These are phyloP conservation scores for Marsdenia floribunda DNA, from an alignment of 257 asterid species.

Conservation along the genomic window DNA sequence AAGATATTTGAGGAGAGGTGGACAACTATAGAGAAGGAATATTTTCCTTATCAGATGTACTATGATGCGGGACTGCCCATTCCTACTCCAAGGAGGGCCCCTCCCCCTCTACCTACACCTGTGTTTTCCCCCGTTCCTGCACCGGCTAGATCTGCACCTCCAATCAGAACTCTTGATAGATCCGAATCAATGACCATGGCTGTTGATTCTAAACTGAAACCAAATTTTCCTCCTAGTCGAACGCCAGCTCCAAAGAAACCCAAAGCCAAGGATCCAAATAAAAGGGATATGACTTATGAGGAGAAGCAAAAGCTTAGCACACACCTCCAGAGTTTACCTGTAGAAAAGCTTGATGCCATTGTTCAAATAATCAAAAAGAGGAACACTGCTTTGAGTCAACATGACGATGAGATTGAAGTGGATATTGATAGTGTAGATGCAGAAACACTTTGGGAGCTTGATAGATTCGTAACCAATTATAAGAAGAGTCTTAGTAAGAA, in stretches of 20 bases:
- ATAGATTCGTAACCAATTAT: conserved; percentile 87
- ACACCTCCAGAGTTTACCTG: conserved; percentile 78
- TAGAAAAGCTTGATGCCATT: conserved; percentile 84
- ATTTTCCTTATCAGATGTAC: conserved; percentile 51
- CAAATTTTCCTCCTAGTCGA: conserved; percentile 46
- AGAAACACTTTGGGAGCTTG: conserved; percentile 98
- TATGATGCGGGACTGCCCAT: conserved; percentile 57
- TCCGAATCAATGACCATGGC: conserved; percentile 42
- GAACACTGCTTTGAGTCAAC: conserved; percentile 64
- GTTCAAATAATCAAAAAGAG: conserved; percentile 90
- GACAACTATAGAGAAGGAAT: conserved; percentile 64
- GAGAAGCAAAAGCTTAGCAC: conserved; percentile 94
- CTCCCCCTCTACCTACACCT: conserved; percentile 26
- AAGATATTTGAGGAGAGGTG: conserved; percentile 80
- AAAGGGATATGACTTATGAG: conserved; percentile 91
- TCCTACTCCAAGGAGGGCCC: conserved; percentile 51
- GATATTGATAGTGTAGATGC: conserved; percentile 89
- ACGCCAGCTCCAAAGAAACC: conserved; percentile 86
- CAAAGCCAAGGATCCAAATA: conserved; percentile 84
- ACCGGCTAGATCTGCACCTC: conserved; percentile 29
- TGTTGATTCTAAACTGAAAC: conserved; percentile 37
- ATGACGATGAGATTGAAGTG: conserved; percentile 91
- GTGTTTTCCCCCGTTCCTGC: conserved; percentile 26
- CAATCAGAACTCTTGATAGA: conserved; percentile 39
- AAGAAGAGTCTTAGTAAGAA: conserved; percentile 89